These are phyloP conservation scores for Hyaloscypha finlandica DNA, from an alignment of 495 filamentous ascomycete species.

Conservation along the genomic window DNA sequence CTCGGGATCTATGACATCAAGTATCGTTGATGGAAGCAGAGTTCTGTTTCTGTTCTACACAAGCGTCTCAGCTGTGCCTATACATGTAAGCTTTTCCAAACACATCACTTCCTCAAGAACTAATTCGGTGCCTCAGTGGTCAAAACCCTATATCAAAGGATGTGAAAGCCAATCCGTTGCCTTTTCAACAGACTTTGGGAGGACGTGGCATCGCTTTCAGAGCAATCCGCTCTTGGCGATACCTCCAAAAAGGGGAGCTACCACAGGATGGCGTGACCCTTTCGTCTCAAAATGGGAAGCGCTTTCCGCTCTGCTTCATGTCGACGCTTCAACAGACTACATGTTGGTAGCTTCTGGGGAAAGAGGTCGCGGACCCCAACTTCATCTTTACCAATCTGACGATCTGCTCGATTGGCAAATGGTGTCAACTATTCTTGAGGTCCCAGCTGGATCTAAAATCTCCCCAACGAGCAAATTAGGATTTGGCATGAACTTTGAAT, in stretches of 20 bases:
- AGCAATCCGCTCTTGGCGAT: conserved; percentile 34
- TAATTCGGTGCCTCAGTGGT: conserved; percentile 26
- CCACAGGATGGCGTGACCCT: conserved; percentile 38
- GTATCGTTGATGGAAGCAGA: conserved; percentile 22
- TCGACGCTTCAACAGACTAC: conserved; percentile 32
- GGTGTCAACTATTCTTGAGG: conserved; percentile 35
- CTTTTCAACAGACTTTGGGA: conserved; percentile 36
- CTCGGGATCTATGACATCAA: conserved; percentile 26
- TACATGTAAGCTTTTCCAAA: conserved; percentile 22
- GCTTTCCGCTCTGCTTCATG: conserved; percentile 32
- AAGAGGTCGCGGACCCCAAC: conserved; percentile 32
- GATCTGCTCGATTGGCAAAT: conserved; percentile 38
- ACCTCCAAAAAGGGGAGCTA: conserved; percentile 33
- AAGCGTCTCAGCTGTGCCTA: conserved; percentile 36
- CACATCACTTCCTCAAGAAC: not conserved
- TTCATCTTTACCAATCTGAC: conserved; percentile 37
- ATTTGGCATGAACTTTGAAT: conserved; percentile 30
- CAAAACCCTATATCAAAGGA: conserved; percentile 35
- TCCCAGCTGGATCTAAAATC: conserved; percentile 28
- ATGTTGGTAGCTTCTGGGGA: conserved; percentile 36
- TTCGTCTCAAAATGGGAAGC: conserved; percentile 34
- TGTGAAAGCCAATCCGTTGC: conserved; percentile 40
- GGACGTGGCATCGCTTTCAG: conserved; percentile 36
- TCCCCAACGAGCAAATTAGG: conserved; percentile 23
- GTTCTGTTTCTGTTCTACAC: conserved; percentile 37